Evolutionary conservation across 768 basidiomycete species (phyloP), one percentile per base, ranked within the genome.

Genomic region (Gloeopeniophorella convolvens): DNA sequence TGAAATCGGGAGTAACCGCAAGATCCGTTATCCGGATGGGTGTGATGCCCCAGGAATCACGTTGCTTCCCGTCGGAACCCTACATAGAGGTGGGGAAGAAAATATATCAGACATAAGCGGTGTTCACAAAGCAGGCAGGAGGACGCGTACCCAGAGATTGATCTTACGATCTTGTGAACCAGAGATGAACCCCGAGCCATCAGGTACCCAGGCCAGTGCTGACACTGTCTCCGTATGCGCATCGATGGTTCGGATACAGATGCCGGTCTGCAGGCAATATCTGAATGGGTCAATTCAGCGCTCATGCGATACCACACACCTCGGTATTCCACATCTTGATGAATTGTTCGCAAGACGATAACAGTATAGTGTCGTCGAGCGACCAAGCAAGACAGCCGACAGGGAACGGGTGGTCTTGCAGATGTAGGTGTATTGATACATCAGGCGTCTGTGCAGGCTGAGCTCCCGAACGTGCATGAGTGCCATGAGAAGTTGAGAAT

Each of bases 321-420:
- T 84, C 80, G 30, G 83, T 74, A 65, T 95, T 84, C 92, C 93
- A 99, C 61, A 98, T 72, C 69, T 86, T 85, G 65, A 99, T 83
- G 42, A 70, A 65, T 40, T 83, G 73, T 56, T 97, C 93, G 20
- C 90, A 76, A 33, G 85, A 83, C 5, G 91, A 92, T 36, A 96
- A 74, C 52, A 99, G 71, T 56, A 87, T 74, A 16, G 78, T 70
- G 62, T 94, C 92, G 60, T 98, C 91, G 44, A 85, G 74, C 23
- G 96, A 97, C 94, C 95, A 99, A 1, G 92, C 83, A 51, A 99
- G 69, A 59, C 82, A 85, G 37, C 83, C 83, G 3, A 98, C 83
- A 8, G 82, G 63, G 62, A 85, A 85, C 23, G 74, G 72, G 64
- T 96, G 93, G n/a, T 85, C 89, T 32, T 76, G 70, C 45, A 98